Conservation (phyloP, 176 grass and related monocot genomes). For the Tuctoria greenei region DNA sequence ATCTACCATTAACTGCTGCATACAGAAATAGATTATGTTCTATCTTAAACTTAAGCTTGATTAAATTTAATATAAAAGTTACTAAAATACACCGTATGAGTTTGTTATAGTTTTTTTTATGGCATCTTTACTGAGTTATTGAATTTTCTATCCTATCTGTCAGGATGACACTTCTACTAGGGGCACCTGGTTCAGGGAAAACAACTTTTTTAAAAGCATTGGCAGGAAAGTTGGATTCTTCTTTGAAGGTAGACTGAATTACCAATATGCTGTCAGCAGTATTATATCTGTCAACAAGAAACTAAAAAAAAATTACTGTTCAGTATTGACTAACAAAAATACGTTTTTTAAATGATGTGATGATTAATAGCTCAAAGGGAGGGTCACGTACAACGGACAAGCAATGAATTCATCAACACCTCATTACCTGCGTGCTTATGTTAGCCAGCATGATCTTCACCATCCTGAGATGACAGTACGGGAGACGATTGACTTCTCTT, state of each 20-base stretch:
- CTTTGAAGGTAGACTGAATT: slow-evolving; percentile 59
- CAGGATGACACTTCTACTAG: slow-evolving; percentile 98
- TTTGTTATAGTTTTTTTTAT: slow-evolving; percentile 15
- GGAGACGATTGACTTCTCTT: slow-evolving; percentile 78
- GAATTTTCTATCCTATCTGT: slow-evolving; percentile 15
- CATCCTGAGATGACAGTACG: slow-evolving; percentile 93
- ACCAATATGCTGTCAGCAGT: slow-evolving; percentile 8
- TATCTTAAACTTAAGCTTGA: background rate
- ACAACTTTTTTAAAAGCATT: slow-evolving; percentile 82
- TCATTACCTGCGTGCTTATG: slow-evolving; percentile 65
- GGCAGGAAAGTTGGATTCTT: slow-evolving; percentile 60
- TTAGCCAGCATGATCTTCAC: slow-evolving; percentile 91
- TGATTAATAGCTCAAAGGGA: slow-evolving; percentile 53
- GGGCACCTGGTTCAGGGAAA: slow-evolving; percentile 87
- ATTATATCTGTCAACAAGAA: background rate
- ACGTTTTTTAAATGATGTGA: slow-evolving; percentile 20
- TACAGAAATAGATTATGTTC: background rate
- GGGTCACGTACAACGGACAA: slow-evolving; percentile 69
- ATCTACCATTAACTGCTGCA: background rate
- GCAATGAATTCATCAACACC: slow-evolving; percentile 53
- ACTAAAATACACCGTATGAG: background rate
- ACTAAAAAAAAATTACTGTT: background rate
- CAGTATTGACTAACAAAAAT: slow-evolving; percentile 24
- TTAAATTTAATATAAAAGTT: background rate
- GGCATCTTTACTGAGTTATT: slow-evolving; percentile 6